Conservation (phyloP, 306 rosid genomes). For the Quercus aquifolioides region DNA sequence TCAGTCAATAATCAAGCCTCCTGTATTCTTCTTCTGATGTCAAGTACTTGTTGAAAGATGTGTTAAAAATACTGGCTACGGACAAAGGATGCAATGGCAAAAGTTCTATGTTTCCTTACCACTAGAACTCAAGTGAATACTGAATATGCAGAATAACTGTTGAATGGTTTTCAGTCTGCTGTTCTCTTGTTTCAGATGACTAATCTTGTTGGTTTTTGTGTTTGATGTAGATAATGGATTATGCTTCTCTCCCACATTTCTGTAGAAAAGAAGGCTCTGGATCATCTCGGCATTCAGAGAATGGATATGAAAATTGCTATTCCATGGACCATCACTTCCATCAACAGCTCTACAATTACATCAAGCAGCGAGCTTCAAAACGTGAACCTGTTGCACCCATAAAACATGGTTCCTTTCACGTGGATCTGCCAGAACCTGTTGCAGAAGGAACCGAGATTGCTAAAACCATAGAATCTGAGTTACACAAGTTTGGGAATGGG, state of each 20-base stretch:
- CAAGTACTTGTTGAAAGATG: background rate
- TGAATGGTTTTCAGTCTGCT: background rate
- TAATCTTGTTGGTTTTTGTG: conserved; percentile 27
- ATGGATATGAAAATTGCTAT: conserved; percentile 59
- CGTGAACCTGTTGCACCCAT: conserved; percentile 41
- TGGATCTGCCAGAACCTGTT: conserved; percentile 59
- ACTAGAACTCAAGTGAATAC: background rate
- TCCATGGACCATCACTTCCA: conserved; percentile 85
- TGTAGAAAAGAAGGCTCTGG: conserved; percentile 77
- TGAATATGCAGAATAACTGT: background rate
- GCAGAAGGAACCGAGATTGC: conserved; percentile 52
- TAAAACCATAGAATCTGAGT: conserved; percentile 62
- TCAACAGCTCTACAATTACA: conserved; percentile 71
- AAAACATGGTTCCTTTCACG: conserved; percentile 87
- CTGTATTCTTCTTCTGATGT: background rate
- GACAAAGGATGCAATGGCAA: background rate
- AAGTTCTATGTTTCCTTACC: background rate
- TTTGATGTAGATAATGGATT: conserved; percentile 80
- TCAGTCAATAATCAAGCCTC: background rate
- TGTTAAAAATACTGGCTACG: background rate
- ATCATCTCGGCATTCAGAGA: conserved; percentile 53
- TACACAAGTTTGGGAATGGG: conserved; percentile 48
- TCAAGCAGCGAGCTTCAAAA: conserved; percentile 56
- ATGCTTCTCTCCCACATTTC: conserved; percentile 81
- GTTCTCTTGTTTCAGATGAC: conserved; percentile 15